Evolutionary conservation across 306 rosid species (phyloP), one percentile per base, ranked within the genome.

Genomic region (Medicago ruthenica): DNA sequence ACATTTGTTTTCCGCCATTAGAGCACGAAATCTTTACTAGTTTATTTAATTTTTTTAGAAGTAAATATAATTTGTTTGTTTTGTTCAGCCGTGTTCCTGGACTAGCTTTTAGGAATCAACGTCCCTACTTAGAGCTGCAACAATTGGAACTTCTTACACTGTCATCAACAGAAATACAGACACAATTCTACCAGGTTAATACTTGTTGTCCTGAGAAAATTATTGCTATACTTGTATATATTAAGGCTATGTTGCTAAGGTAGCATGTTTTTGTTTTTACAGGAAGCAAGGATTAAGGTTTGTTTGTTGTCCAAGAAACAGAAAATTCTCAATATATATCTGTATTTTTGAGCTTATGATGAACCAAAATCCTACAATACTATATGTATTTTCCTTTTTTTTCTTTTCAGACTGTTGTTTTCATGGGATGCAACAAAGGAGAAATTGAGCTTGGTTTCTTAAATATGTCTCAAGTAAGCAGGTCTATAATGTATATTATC

Each of bases 221-320:
- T 48, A 58, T 20, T 21, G 41, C 0, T 54, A 17, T 27, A n/a
- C 39, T 31, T 5, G 37, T 34, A 5, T 6, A 34, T 34, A 5
- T 34, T 34, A 34, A 5, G 37, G 7, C 0, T 34, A 34, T 4
- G 0, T 34, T 4, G 7, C 12, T 59, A 60, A 77, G 27, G 8
- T 62, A 57, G 74, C 37, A 9, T 54, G 12, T 73, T 4, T 59
- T 41, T 10, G 21, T 20, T 69, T 64, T 71, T 88, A 88, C 90
- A 92, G 94, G 94, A 86, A 87, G 98, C 97, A 48, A 78, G 94
- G 82, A 93, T 91, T 72, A 83, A 91, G 98, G 98, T 93, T 82
- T 60, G 70, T 81, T 61, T 67, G 62, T 40, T 73, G 45, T 64
- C n/a, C 27, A 70, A 62, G 62, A 67, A 45, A 68, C 42, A 11